Conservation (phyloP, 129 eudicot genomes). For the Escallonia herrerae region DNA sequence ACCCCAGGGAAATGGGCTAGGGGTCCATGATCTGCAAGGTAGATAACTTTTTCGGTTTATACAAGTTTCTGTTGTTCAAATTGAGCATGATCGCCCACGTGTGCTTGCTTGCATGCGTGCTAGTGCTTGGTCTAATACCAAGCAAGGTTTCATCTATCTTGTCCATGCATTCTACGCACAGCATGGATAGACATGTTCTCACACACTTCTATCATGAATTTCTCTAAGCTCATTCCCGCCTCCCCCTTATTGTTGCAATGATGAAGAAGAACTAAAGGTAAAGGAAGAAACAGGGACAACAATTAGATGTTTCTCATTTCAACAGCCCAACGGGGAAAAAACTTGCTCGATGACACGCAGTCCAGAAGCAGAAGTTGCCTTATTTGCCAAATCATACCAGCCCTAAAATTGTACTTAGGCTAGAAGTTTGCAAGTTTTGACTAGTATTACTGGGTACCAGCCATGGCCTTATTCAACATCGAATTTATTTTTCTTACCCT, state of each 20-base stretch:
- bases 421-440: neutral
- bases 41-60: neutral
- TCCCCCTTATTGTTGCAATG: conserved; percentile 29
- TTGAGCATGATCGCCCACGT: neutral
- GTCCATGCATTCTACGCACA: neutral
- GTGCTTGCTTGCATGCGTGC: neutral
- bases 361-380: conserved; percentile 83
- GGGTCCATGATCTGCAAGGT: conserved; percentile 98
- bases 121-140: too few relatives aligned
- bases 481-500: too few relatives aligned
- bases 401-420: neutral
- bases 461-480: too few relatives aligned
- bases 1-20: conserved; percentile 99
- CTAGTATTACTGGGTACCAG: too few relatives aligned
- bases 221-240: neutral
- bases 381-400: conserved; percentile 88
- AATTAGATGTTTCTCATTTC: conserved; percentile 77
- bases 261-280: conserved; percentile 62
- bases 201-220: neutral
- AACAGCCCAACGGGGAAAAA: conserved; percentile 63
- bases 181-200: too few relatives aligned
- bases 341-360: conserved; percentile 76
- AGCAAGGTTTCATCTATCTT: too few relatives aligned
- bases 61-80: neutral
- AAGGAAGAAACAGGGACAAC: conserved; percentile 96